These are phyloP conservation scores for Astrothelium subdiscretum DNA, from an alignment of 495 filamentous ascomycete genomes.

Conservation along the genomic window DNA sequence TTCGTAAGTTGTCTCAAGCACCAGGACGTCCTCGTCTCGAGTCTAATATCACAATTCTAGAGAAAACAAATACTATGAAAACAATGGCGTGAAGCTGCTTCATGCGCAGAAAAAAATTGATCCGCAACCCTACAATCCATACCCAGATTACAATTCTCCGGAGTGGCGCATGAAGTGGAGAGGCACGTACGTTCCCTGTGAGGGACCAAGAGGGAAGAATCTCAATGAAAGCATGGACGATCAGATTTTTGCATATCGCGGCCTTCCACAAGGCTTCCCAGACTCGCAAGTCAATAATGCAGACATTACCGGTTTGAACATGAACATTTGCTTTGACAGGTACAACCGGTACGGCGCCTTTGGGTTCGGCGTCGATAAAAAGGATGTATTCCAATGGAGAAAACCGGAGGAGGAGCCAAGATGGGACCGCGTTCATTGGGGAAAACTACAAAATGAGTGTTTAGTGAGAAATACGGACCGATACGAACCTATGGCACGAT, in stretches of 20 bases:
- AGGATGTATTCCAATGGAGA: slow-evolving; percentile 19
- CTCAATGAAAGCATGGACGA: slow-evolving; percentile 37
- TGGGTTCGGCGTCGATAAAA: slow-evolving; percentile 35
- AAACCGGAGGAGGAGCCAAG: slow-evolving; percentile 20
- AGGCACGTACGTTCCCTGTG: slow-evolving; percentile 35
- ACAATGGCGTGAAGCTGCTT: slow-evolving; percentile 13
- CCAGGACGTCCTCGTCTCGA: not conserved
- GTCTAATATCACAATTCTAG: not conserved
- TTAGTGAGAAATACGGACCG: slow-evolving; percentile 49
- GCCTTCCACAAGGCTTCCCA: slow-evolving; percentile 30
- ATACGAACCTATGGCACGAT: slow-evolving; percentile 30
- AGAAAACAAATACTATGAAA: slow-evolving; percentile 14
- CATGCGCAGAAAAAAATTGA: slow-evolving; percentile 3
- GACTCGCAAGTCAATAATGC: slow-evolving; percentile 36
- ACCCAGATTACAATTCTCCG: slow-evolving; percentile 39
- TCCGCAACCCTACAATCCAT: slow-evolving; percentile 33
- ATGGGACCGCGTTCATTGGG: slow-evolving; percentile 67
- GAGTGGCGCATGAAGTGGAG: slow-evolving; percentile 34
- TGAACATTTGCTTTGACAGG: slow-evolving; percentile 41
- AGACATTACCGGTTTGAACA: slow-evolving; percentile 36
- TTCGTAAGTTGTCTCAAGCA: not conserved
- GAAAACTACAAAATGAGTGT: slow-evolving; percentile 54
- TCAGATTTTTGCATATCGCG: slow-evolving; percentile 35
- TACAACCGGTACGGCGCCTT: slow-evolving; percentile 43
- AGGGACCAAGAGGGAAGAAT: slow-evolving; percentile 35